A percentile compares a stretch with the other conserved stretches of the same genome.
Conservation (phyloP, 2,329 filamentous ascomycete genomes). For the Colletotrichum chrysophilum region DNA sequence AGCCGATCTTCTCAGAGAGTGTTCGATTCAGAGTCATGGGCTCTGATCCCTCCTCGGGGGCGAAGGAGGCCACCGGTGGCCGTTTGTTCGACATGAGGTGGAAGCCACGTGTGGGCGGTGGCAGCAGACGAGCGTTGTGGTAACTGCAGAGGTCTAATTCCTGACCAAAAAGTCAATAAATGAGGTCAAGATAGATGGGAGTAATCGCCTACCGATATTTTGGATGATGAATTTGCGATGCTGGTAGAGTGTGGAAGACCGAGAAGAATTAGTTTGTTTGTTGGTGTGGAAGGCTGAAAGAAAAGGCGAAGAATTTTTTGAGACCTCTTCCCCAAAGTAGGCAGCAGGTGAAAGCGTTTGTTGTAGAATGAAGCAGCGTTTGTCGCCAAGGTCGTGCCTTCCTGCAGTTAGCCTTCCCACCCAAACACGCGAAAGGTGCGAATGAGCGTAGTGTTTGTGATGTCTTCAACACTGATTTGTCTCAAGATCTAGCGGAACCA, state of each 20-base stretch:
- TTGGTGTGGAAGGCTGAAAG: not conserved
- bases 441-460: not conserved
- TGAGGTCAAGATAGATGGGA: not conserved
- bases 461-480: not conserved
- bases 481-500: not conserved
- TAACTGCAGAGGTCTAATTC: not conserved
- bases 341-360: not conserved
- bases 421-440: rapidly evolving
- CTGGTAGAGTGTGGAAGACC: no score
- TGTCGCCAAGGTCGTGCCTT: not conserved
- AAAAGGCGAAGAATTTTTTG: not conserved
- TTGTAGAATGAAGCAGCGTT: not conserved
- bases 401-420: not conserved
- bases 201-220: not conserved
- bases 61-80: not conserved
- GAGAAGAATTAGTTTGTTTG: not conserved
- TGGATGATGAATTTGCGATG: not conserved
- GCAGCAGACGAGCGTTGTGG: not conserved
- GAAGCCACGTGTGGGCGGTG: not conserved
- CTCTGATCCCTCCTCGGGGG: not conserved
- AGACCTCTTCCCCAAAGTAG: not conserved
- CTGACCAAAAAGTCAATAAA: not conserved
- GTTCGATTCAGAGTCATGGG: not conserved
- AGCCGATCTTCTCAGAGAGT: not conserved
- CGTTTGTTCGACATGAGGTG: not conserved